Conservation (phyloP, 768 basidiomycete genomes). For the Tylopilus sp. region DNA sequence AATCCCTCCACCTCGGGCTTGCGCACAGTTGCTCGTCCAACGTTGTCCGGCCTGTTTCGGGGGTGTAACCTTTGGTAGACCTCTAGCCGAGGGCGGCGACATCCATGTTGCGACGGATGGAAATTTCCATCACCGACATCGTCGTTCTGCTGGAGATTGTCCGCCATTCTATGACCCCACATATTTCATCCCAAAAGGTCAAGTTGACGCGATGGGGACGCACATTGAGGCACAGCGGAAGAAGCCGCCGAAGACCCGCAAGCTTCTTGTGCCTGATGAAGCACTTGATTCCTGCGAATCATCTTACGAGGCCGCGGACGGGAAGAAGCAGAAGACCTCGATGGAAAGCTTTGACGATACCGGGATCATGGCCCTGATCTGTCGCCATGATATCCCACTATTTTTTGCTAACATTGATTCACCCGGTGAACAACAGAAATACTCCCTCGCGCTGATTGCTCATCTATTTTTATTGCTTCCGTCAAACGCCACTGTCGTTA, state of each 20-base stretch:
- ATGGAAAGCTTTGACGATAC: no score
- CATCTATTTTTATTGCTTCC: slow-evolving; percentile 32
- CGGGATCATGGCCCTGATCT: background rate
- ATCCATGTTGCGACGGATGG: background rate
- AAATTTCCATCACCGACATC: background rate
- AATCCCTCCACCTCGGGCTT: no score
- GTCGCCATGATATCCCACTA: background rate
- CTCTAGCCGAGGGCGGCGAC: background rate
- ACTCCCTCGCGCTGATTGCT: slow-evolving; percentile 21
- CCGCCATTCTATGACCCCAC: background rate
- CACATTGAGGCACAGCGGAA: background rate
- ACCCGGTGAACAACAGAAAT: slow-evolving; percentile 13
- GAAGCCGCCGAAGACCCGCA: background rate
- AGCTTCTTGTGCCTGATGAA: background rate
- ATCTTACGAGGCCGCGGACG: no score
- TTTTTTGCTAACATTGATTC: background rate
- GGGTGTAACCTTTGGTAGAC: background rate
- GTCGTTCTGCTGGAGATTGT: background rate
- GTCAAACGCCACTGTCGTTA: slow-evolving; percentile 26
- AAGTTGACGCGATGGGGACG: background rate
- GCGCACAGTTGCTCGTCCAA: background rate
- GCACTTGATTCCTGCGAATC: background rate
- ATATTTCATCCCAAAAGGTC: background rate
- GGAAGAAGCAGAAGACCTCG: background rate
- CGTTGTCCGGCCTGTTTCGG: background rate